Evolutionary conservation across 129 eudicot genomes (phyloP), one percentile per base, ranked within the genome.

Genomic region (Arctium lappa): DNA sequence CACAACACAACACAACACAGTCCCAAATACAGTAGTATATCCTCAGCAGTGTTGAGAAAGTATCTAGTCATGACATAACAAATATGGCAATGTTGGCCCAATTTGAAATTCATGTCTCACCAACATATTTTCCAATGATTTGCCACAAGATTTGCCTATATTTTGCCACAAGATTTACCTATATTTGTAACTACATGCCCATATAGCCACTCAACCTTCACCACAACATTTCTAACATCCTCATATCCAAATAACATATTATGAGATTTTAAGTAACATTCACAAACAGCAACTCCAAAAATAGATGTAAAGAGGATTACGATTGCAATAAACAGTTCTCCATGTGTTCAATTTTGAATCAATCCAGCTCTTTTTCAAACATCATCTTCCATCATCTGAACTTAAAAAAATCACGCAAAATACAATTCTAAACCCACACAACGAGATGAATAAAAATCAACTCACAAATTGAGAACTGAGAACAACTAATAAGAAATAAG

Each of bases 271-370:
- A 60, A 4, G 1, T 1, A 60, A 60, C 68, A 56, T 77, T 77
- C 72, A 33, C 33, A 33, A 76, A 76, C 80, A 9, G 42, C 9
- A 76, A 76, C 39, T 76, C 69, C 79, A 32, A 18, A 76, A 81
- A 40, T 8, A 30, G 27, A n/a, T 36, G 46, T 22, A 4, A 50
- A 70, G 30, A 69, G 66, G 46, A 48, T 15, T 42, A 11, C 29
- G 30, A 82, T 66, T 69, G 69, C 76, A 82, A 75, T 48, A n/a
- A 46, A 34, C 76, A 76, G 69, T 27, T 22, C 60, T 77, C 62
- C 62, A 68, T 18, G 22, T 22, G 40, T 34, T 76, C 81, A 70
- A 33, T 76, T 68, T 22, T 27, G 18, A 22, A 68, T 34, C 36
- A 46, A 34, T 70, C 75, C 8, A 13, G 27, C 1, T 1, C 62